Percentiles rank a stretch among this genome's conserved stretches.
These are phyloP conservation scores for Amanita thiersii DNA, from an alignment of 768 basidiomycete genomes.

Conservation along the genomic window DNA sequence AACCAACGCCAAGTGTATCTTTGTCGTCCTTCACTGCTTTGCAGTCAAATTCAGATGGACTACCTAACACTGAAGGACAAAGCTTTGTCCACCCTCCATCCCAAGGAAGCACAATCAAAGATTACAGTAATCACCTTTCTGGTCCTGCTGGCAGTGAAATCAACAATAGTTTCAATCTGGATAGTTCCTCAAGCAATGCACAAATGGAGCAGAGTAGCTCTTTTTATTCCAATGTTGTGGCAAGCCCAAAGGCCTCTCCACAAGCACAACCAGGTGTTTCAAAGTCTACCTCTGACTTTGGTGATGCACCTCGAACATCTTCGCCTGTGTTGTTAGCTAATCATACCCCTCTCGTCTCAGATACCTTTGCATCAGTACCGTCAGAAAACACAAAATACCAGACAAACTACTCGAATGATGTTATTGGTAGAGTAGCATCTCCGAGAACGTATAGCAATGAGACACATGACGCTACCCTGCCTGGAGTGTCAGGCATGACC, in stretches of 20 bases:
- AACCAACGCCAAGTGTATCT: no score
- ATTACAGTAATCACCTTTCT: no score
- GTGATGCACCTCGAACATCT: not conserved
- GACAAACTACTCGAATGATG: not conserved
- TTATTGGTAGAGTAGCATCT: no score
- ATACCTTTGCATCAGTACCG: not conserved
- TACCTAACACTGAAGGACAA: no score
- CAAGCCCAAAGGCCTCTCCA: not conserved
- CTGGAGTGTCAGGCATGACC: not conserved
- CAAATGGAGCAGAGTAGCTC: not conserved
- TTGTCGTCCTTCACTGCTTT: no score
- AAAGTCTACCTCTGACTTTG: conserved; percentile 1
- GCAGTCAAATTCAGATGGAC: no score
- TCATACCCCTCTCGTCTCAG: not conserved
- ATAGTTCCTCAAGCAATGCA: not conserved
- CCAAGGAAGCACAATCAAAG: no score
- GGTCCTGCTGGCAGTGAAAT: no score
- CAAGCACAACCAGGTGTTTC: not conserved
- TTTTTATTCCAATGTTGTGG: not conserved
- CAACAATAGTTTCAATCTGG: not conserved
- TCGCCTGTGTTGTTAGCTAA: conserved; percentile 2
- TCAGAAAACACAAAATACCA: not conserved
- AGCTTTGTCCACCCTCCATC: no score
- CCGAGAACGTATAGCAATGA: not conserved
- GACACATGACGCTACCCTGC: not conserved